Conservation (phyloP, 352 stramenopile genomes). For the Halophytophthora batemanensis region DNA sequence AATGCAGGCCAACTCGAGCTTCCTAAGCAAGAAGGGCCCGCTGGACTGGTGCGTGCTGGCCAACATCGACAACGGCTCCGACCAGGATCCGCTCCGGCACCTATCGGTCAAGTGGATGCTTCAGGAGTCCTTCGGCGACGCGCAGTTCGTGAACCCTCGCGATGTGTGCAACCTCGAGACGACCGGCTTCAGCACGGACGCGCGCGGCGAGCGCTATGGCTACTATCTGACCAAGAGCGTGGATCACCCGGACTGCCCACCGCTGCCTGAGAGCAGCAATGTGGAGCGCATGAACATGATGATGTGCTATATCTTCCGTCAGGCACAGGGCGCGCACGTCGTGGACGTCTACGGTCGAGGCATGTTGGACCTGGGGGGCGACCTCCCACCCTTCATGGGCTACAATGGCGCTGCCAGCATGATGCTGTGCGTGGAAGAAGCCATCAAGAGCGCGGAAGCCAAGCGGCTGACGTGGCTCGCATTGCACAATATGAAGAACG, state of each 20-base stretch:
- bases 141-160: conserved; percentile 21
- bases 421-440: conserved; percentile 16
- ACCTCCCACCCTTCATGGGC: conserved; percentile 6
- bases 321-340: conserved; percentile 9
- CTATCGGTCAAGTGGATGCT: conserved; percentile 40
- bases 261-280: conserved; percentile 14
- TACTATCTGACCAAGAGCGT: conserved; percentile 36
- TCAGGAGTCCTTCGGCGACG: conserved; percentile 18
- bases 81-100: conserved; percentile 32
- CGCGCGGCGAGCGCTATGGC: conserved; percentile 22
- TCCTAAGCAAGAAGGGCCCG: conserved; percentile 15
- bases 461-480: conserved; percentile 24
- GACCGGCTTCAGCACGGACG: conserved; percentile 24
- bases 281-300: conserved; percentile 25
- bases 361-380: conserved; percentile 18
- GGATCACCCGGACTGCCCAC: conserved; percentile 25
- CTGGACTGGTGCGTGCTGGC: conserved; percentile 23
- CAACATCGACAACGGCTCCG: conserved; percentile 20
- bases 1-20: conserved; percentile 14
- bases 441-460: conserved; percentile 17
- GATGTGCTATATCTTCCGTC: conserved; percentile 23
- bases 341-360: conserved; percentile 24
- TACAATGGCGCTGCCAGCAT: conserved; percentile 12
- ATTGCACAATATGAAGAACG: conserved; percentile 9
- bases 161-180: conserved; percentile 36